Evolutionary conservation across 306 rosid genomes (phyloP), one percentile per base, ranked within the genome.

Genomic region (Alnus glutinosa): DNA sequence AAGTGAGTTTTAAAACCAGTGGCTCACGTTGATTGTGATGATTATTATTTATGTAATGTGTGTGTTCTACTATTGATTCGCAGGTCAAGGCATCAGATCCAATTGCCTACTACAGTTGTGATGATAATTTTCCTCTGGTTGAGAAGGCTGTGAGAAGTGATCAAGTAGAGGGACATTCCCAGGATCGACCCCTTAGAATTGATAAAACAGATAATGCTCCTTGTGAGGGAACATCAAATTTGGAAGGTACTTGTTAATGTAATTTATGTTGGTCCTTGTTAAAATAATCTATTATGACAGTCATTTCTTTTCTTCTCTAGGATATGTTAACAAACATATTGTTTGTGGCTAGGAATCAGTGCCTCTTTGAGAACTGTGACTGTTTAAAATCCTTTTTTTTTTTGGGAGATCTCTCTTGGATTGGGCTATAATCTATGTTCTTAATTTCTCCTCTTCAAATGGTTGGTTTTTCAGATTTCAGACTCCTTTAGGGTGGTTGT

Each of bases 61-160:
- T 71, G 28, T 58, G 57, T 44, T 77, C 81, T 67, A 48, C 57
- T 73, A 75, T 49, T 54, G 61, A 34, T 63, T 55, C 80, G 80
- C 82, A 89, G 90, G 84, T 79, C 11, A 88, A 80, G 87, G 84
- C 78, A 79, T 86, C 89, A 58, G 94, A 90, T 68, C 82, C 80
- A 77, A 82, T 47, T 88, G 85, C 90, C 67, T 95, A 89, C 85
- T 88, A 87, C 82, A 93, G 94, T 80, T 91, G 98, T 83, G 96
- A 93, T 63, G 98, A 94, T 80, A 79, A 83, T 68, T 76, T 86
- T 78, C 79, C 79, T 73, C 34, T 78, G n/a, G 80, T 74, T 36
- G 86, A 86, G 80, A 74, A 85, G 54, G 83, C 75, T 10, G 18
- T 77, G 13, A 74, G 81, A 80, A 82, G 75, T 75, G 86, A 74